Base-by-base conservation (phyloP, 2,329 filamentous ascomycete genomes). In the Trichophyton schoenleinii region DNA sequence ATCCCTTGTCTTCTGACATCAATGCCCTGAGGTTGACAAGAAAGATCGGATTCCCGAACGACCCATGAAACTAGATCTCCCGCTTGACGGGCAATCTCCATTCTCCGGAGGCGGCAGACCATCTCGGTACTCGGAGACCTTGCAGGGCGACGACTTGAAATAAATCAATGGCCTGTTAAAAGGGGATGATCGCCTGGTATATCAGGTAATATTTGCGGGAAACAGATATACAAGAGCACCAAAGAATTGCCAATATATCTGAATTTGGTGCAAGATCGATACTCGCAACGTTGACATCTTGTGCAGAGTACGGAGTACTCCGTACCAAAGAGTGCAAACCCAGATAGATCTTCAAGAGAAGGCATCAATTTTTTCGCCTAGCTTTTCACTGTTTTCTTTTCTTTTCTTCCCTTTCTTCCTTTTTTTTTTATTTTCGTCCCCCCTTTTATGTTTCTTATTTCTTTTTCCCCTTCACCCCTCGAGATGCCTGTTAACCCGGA, bases 1-100 rank as follows among this genome's bases (percentile, higher is more conserved):
- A 52, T 52, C 46, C 52, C 52, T 31, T 55, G 52, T 55, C 52
- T 6, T 52, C 22, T 31, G 20, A 52, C 11, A 22, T 28, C 11
- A 1, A 20, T 52, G 20, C 11, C 22, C 20, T 22, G 20, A 52
- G 20, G 20, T 48, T 22, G 15, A 7, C 34, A 13, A 38, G 8
- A 18, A n/a, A 55, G 52, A 36, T 36, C 31, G 52, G 52, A 28
- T 36, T 36, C 15, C 52, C 31, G 52, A 36, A 36, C 13, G 15
- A 55, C 38, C 52, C 52, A 36, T 34, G 52, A 55, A 36, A 34
- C 52, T 36, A 34, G 52, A 55, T 55, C 52, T 55, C 52, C 28
- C 52, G n/a, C 28, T 25, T 13, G 20, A 25, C 15, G n/a, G 52
- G 13, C 52, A 55, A 55, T 55, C 52, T 55, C 52, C 52, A 55